phyloP scores from a whole-genome alignment of 441 rosid genomes.

The Gossypium gossypioides region DNA sequence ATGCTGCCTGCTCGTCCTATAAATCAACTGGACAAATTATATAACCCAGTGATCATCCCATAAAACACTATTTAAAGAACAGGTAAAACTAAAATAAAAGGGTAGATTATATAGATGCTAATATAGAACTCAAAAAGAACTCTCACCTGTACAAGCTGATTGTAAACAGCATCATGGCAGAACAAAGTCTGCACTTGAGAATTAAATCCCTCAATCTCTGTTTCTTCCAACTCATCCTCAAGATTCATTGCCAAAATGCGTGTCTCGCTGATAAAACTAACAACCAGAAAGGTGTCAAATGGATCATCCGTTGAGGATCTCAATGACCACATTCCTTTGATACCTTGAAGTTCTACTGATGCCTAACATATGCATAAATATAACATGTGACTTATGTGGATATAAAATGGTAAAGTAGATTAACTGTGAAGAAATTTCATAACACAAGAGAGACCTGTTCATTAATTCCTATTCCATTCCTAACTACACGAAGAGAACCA shows the following conservation, averaged over 20 bases:
- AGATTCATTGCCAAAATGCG: constrained; percentile 93
- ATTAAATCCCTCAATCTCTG: constrained; percentile 88
- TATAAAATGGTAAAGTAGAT: background rate
- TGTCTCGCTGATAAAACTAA: constrained; percentile 92
- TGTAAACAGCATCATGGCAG: constrained; percentile 85
- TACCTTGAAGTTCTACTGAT: constrained; percentile 98
- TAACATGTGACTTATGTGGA: constrained; percentile 6
- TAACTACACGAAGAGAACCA: constrained; percentile 93
- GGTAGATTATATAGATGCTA: background rate
- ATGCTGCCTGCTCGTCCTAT: background rate
- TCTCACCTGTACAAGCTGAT: constrained; percentile 87
- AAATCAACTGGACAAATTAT: background rate
- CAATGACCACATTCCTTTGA: constrained; percentile 98
- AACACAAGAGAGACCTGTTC: constrained; percentile 61
- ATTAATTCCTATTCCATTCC: constrained; percentile 97
- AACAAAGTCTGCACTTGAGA: constrained; percentile 91
- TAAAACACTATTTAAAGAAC: background rate
- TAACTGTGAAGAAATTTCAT: background rate
- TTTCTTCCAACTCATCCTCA: constrained; percentile 97
- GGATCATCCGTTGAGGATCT: constrained; percentile 88
- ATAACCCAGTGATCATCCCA: background rate
- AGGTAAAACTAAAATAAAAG: background rate
- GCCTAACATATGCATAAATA: constrained; percentile 41
- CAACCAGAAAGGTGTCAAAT: constrained; percentile 87
- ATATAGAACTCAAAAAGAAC: constrained; percentile 4